A percentile compares a stretch with the other conserved stretches of the same genome.
These are phyloP conservation scores for Hortaea werneckii DNA, from an alignment of 2,329 filamentous ascomycete genomes.

Conservation along the genomic window DNA sequence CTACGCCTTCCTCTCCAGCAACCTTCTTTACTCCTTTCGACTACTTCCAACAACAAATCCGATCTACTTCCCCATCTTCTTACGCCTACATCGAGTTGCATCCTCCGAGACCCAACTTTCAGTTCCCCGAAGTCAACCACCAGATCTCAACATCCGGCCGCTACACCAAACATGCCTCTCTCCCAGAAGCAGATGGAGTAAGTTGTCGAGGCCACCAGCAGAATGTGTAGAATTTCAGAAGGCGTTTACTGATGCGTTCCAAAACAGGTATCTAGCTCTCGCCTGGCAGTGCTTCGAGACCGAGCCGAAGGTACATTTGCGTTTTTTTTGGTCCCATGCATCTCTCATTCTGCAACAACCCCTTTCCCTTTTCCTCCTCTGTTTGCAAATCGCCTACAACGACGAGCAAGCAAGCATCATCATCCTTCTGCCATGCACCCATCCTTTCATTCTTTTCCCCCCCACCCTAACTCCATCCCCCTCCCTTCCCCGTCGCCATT, in stretches of 20 bases:
- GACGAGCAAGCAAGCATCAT: not conserved
- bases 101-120: not conserved
- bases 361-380: not conserved
- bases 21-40: not conserved
- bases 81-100: not conserved
- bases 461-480: not conserved
- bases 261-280: slow-evolving; percentile 1
- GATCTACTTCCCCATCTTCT: not conserved
- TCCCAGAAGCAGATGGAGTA: slow-evolving; percentile 14
- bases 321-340: not conserved
- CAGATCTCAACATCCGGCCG: not conserved
- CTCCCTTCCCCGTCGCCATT: not conserved
- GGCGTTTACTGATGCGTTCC: not conserved
- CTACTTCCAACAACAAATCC: not conserved
- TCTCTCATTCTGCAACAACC: not conserved
- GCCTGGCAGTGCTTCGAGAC: slow-evolving; percentile 16
- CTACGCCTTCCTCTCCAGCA: not conserved
- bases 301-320: slow-evolving; percentile 16
- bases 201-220: slow-evolving; percentile 7
- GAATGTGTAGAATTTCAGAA: not conserved
- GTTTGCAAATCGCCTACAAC: not conserved
- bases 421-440: not conserved
- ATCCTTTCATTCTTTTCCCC: not conserved
- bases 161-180: slow-evolving; percentile 12
- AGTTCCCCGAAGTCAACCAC: not conserved